Evolutionary conservation across 2,329 filamentous ascomycete genomes (phyloP).

Genomic region (Neofusicoccum umdonicola): DNA sequence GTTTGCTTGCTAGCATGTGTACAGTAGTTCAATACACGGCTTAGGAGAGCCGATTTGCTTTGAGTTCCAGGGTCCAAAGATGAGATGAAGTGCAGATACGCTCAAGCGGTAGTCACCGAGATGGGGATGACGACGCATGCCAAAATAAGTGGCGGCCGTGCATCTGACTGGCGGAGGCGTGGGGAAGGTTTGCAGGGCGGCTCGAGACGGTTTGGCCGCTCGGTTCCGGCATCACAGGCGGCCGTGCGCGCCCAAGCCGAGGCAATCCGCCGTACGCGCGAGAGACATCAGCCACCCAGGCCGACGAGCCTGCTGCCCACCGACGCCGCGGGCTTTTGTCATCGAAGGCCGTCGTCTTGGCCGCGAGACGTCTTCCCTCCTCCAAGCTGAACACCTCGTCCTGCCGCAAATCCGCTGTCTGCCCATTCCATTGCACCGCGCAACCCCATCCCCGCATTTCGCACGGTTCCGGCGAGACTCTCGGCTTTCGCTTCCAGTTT

Average conservation of each 20-base stretch:
- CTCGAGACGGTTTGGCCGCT: not conserved
- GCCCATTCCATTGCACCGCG: not conserved
- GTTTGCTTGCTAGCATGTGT: conserved; percentile 5
- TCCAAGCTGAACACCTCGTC: not conserved
- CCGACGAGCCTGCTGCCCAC: not conserved
- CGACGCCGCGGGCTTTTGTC: not conserved
- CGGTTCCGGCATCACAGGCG: conserved; percentile 8
- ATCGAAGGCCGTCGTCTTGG: conserved; percentile 2
- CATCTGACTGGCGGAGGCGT: not conserved
- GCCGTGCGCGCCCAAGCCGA: conserved; percentile 4
- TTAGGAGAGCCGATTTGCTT: not conserved
- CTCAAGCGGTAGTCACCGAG: not conserved
- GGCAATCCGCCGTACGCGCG: conserved; percentile 12
- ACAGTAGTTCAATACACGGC: not conserved
- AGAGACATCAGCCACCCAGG: not conserved
- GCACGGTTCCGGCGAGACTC: not conserved
- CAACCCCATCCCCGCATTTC: conserved; percentile 9
- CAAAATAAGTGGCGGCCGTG: conserved; percentile 6
- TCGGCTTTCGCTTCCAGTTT: conserved; percentile 2
- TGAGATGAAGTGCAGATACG: not conserved
- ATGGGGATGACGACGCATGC: not conserved
- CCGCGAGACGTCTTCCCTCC: not conserved
- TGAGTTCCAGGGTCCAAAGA: not conserved
- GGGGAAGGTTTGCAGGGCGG: not conserved
- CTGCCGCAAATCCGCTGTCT: not conserved